phyloP scores from a whole-genome alignment of 225 moss, liverwort and hornwort genomes.

The Marchantia polymorpha region DNA sequence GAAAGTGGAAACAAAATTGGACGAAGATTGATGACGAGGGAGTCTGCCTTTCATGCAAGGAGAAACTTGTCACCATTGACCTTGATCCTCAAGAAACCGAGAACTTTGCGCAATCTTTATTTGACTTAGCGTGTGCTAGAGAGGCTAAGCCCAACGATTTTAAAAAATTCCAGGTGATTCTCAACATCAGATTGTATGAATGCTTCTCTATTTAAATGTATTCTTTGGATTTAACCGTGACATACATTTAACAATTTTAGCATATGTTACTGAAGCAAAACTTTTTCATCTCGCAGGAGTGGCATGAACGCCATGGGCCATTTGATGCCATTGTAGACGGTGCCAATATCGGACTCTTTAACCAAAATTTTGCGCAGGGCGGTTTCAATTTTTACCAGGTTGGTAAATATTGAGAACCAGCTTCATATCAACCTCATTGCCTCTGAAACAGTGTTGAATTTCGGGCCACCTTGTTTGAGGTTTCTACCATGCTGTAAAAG shows the following conservation, averaged over 20 bases:
- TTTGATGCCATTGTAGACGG: slow-evolving; percentile 91
- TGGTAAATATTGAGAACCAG: background rate
- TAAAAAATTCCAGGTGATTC: slow-evolving; percentile 77
- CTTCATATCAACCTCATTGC: background rate
- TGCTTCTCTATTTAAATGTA: background rate
- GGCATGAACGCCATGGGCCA: slow-evolving; percentile 79
- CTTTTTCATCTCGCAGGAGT: slow-evolving; percentile 55
- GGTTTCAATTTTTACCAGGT: slow-evolving; percentile 96
- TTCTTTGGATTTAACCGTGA: background rate
- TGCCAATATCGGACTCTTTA: slow-evolving; percentile 82
- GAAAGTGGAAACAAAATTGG: slow-evolving; percentile 63
- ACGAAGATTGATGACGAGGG: slow-evolving; percentile 66
- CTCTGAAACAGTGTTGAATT: background rate
- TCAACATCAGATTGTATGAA: background rate
- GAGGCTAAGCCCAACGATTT: slow-evolving; percentile 81
- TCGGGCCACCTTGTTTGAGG: no score
- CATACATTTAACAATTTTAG: background rate
- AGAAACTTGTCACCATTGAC: slow-evolving; percentile 81
- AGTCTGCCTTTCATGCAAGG: slow-evolving; percentile 64
- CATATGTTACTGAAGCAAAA: background rate
- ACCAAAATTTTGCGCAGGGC: slow-evolving; percentile 87
- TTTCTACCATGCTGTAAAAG: no score
- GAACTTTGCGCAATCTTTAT: slow-evolving; percentile 75
- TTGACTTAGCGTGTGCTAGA: slow-evolving; percentile 64
- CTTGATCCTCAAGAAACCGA: slow-evolving; percentile 87